A percentile compares a stretch with the other conserved stretches of the same genome.
Conservation (phyloP, 495 filamentous ascomycete species). For the Margaritispora aquatica region DNA sequence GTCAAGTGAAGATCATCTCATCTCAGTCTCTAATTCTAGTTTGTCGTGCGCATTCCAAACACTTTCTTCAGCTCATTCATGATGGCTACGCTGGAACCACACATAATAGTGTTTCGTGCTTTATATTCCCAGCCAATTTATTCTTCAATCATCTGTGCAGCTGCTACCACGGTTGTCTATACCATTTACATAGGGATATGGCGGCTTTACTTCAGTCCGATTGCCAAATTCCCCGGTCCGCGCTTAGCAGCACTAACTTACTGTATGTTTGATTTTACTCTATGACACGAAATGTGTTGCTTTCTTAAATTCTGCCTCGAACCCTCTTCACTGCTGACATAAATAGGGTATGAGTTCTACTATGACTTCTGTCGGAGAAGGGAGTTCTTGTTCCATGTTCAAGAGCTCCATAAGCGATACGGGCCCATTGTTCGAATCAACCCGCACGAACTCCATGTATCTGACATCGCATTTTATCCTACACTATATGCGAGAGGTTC, state of each 20-base stretch:
- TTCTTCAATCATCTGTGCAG: neutral
- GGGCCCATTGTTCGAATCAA: conserved; percentile 18
- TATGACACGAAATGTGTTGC: too few relatives aligned
- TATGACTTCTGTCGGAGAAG: neutral
- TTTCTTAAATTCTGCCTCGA: too few relatives aligned
- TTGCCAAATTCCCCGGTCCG: conserved; percentile 44
- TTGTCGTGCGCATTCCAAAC: too few relatives aligned
- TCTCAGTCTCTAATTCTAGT: too few relatives aligned
- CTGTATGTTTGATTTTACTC: neutral
- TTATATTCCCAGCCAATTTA: too few relatives aligned
- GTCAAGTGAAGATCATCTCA: too few relatives aligned
- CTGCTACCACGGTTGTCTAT: neutral
- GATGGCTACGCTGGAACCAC: too few relatives aligned
- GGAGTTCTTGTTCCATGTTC: neutral
- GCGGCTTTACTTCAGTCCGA: conserved; percentile 44
- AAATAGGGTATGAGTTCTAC: conserved; percentile 2
- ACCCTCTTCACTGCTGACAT: neutral
- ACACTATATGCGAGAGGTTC: conserved; percentile 32
- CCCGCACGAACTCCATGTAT: conserved; percentile 47
- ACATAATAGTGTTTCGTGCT: too few relatives aligned
- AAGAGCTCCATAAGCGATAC: neutral
- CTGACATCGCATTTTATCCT: conserved; percentile 44
- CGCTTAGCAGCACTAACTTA: conserved; percentile 42
- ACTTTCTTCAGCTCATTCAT: too few relatives aligned
- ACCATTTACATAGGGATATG: conserved; percentile 26